Evolutionary conservation across 768 basidiomycete genomes (phyloP).

Genomic region (Panaeolus cyanescens): DNA sequence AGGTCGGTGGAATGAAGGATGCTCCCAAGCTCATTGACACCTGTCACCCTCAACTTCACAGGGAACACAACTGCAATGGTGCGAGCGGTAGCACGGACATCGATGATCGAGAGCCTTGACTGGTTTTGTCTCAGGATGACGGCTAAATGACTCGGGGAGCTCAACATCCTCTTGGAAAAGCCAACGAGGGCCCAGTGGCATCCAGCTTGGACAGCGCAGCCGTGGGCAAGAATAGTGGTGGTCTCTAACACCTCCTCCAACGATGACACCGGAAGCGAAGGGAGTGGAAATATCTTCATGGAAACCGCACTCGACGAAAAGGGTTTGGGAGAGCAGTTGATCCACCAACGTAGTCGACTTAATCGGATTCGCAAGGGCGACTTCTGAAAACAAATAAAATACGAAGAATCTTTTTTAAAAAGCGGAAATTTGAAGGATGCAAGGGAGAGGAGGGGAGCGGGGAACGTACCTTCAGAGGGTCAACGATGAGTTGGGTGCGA

Average conservation of each 20-base stretch:
- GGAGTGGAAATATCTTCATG: constrained; percentile 63
- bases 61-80: constrained; percentile 74
- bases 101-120: constrained; percentile 36
- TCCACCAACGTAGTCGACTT: constrained; percentile 81
- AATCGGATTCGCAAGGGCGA: constrained; percentile 63
- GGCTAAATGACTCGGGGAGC: constrained; percentile 50
- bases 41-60: constrained; percentile 30
- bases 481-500: constrained; percentile 79
- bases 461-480: constrained; percentile 42
- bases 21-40: too few relatives aligned
- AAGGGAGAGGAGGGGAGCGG: too few relatives aligned
- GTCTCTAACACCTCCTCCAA: constrained; percentile 74
- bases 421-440: not conserved
- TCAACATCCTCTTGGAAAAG: constrained; percentile 44
- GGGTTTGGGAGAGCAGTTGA: constrained; percentile 67
- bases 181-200: constrained; percentile 50
- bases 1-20: too few relatives aligned
- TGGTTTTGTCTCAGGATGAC: constrained; percentile 26
- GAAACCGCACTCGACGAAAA: constrained; percentile 50
- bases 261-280: constrained; percentile 64
- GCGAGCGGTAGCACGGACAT: constrained; percentile 56
- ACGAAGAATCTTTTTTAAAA: not conserved
- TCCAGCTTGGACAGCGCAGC: constrained; percentile 76
- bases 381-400: not conserved
- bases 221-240: constrained; percentile 73